Conservation (phyloP, 1,284 basidiomycete species). For the Flammula alnicola region DNA sequence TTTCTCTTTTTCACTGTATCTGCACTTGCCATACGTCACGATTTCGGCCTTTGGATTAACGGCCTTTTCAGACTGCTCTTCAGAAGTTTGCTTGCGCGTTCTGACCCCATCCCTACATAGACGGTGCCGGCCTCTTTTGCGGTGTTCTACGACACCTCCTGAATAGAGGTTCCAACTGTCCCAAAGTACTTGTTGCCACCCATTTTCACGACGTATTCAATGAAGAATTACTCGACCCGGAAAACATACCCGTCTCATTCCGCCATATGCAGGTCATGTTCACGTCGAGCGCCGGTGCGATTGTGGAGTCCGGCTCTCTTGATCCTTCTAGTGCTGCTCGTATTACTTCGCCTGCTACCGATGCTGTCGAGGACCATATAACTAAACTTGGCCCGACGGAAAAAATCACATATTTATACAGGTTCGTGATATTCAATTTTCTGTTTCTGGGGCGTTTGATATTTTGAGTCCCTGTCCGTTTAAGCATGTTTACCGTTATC, state of each 20-base stretch:
- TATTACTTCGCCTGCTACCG: constrained; percentile 16
- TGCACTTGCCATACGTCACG: too few relatives aligned
- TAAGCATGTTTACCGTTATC: too few relatives aligned
- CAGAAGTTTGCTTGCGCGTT: neutral
- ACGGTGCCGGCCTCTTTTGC: constrained; percentile 90
- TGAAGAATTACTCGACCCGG: constrained; percentile 64
- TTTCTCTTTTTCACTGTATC: neutral
- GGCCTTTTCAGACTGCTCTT: too few relatives aligned
- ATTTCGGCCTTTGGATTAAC: too few relatives aligned
- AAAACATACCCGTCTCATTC: constrained; percentile 66
- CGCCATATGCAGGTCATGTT: constrained; percentile 73
- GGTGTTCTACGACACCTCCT: constrained; percentile 81
- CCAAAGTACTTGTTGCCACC: constrained; percentile 82
- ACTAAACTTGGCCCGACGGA: constrained; percentile 49
- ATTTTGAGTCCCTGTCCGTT: too few relatives aligned
- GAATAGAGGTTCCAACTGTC: constrained; percentile 67
- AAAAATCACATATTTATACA: constrained; percentile 78
- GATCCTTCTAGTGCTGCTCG: constrained; percentile 17
- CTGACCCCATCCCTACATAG: constrained; percentile 40
- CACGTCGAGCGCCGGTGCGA: constrained; percentile 50
- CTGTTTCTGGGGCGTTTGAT: neutral
- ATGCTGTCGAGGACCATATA: constrained; percentile 17
- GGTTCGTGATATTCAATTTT: too few relatives aligned
- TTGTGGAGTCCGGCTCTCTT: constrained; percentile 32
- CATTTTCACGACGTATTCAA: constrained; percentile 92